Percentiles rank a stretch among this genome's conserved stretches.
These are phyloP conservation scores for Lactarius pseudohatsudake DNA, from an alignment of 768 basidiomycete species.

Conservation along the genomic window DNA sequence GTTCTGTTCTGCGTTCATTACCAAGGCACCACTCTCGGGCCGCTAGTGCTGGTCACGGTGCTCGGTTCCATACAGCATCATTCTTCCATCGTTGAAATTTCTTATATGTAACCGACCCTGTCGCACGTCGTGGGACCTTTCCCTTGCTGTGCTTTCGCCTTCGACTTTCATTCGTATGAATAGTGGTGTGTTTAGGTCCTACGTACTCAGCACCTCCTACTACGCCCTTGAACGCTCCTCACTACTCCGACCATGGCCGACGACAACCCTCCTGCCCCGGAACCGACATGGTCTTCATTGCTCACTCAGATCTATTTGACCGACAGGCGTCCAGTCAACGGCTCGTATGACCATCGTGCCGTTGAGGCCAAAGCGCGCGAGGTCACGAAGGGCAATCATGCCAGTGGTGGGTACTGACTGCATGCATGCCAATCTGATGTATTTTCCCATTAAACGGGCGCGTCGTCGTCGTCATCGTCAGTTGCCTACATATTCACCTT, in stretches of 20 bases:
- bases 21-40: no score
- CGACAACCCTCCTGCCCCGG: background rate
- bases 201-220: background rate
- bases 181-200: background rate
- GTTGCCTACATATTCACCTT: slow-evolving; percentile 73
- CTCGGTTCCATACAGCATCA: no score
- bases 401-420: slow-evolving; percentile 43
- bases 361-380: slow-evolving; percentile 67
- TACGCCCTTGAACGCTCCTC: background rate
- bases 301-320: background rate
- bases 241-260: background rate
- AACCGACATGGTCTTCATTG: slow-evolving; percentile 21
- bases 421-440: no score
- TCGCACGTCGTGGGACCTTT: no score
- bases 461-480: slow-evolving; percentile 34
- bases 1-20: no score
- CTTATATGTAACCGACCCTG: no score
- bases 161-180: background rate
- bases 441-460: background rate
- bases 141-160: no score
- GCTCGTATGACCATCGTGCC: slow-evolving; percentile 60
- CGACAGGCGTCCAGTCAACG: slow-evolving; percentile 36
- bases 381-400: slow-evolving; percentile 53
- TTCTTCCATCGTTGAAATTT: no score
- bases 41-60: no score